phyloP scores from a whole-genome alignment of 495 filamentous ascomycete genomes.

The Cenococcum geophilum region DNA sequence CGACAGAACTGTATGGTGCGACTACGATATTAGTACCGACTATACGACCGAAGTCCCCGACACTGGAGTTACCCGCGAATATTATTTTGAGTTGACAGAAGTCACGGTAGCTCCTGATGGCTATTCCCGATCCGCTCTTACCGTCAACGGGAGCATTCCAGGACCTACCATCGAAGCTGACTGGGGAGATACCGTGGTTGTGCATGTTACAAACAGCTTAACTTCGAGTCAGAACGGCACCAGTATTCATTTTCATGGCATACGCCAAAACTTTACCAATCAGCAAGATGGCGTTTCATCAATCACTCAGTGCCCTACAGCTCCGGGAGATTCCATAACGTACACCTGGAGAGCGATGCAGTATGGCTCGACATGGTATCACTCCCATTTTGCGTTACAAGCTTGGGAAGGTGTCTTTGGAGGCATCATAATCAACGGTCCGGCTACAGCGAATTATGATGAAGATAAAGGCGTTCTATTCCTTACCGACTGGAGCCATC shows the following conservation, averaged over 20 bases:
- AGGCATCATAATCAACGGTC: slow-evolving; percentile 38
- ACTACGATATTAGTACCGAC: slow-evolving; percentile 35
- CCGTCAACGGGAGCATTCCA: slow-evolving; percentile 36
- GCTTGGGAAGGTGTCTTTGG: slow-evolving; percentile 38
- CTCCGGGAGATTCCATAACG: slow-evolving; percentile 36
- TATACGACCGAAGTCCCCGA: slow-evolving; percentile 32
- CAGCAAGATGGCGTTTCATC: slow-evolving; percentile 43
- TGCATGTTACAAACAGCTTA: slow-evolving; percentile 32
- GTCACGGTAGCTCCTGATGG: slow-evolving; percentile 36
- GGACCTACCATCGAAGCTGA: slow-evolving; percentile 37
- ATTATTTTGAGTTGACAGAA: slow-evolving; percentile 33
- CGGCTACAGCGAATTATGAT: slow-evolving; percentile 30
- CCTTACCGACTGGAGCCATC: slow-evolving; percentile 37
- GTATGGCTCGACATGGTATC: slow-evolving; percentile 39
- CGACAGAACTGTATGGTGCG: slow-evolving; percentile 30
- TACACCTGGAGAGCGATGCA: slow-evolving; percentile 30
- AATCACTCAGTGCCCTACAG: slow-evolving; percentile 44
- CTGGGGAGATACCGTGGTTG: slow-evolving; percentile 38
- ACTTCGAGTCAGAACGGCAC: slow-evolving; percentile 39
- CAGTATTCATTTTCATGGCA: slow-evolving; percentile 48
- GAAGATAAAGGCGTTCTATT: slow-evolving; percentile 31
- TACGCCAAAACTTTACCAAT: slow-evolving; percentile 47
- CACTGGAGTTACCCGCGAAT: slow-evolving; percentile 33
- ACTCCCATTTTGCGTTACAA: slow-evolving; percentile 37
- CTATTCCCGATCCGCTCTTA: slow-evolving; percentile 26